Percentiles rank a stretch among this genome's conserved stretches.
phyloP scores from a whole-genome alignment of 176 grass and related monocot genomes.

The Pharus latifolius region DNA sequence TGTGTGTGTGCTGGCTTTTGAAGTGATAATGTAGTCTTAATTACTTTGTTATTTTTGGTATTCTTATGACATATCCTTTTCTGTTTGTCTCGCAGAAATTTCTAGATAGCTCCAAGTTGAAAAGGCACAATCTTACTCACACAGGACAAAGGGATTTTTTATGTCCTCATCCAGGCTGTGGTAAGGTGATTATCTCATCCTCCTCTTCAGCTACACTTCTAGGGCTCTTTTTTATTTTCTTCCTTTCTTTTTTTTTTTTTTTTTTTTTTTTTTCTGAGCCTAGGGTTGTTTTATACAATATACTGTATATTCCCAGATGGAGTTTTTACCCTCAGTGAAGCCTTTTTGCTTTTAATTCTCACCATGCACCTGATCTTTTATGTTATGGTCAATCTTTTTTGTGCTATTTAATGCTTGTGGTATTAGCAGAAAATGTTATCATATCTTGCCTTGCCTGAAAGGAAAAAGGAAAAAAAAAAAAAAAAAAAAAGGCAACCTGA shows the following conservation, averaged over 20 bases:
- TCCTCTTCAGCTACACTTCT: background rate
- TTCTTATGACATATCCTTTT: background rate
- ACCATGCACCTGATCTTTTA: background rate
- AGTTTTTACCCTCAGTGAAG: background rate
- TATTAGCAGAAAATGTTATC: background rate
- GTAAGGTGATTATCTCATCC: conserved; percentile 48
- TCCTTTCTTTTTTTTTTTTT: no score
- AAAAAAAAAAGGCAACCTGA: no score
- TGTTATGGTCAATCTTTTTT: background rate
- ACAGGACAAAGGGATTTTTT: conserved; percentile 88
- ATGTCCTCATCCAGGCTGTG: conserved; percentile 67
- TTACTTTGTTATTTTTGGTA: background rate
- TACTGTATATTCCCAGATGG: no score
- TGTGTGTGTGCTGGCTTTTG: background rate
- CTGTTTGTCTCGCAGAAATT: conserved; percentile 69
- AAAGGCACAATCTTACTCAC: conserved; percentile 76
- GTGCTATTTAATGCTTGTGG: background rate
- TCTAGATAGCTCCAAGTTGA: conserved; percentile 82
- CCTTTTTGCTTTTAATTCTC: background rate
- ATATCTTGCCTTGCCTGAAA: background rate
- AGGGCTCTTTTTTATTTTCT: background rate
- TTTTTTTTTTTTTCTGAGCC: no score
- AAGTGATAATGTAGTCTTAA: background rate
- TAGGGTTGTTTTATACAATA: no score
- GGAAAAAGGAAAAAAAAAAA: no score